Evolutionary conservation across 768 basidiomycete species (phyloP), one percentile per base, ranked within the genome.

Genomic region (Gelatoporia subvermispora): DNA sequence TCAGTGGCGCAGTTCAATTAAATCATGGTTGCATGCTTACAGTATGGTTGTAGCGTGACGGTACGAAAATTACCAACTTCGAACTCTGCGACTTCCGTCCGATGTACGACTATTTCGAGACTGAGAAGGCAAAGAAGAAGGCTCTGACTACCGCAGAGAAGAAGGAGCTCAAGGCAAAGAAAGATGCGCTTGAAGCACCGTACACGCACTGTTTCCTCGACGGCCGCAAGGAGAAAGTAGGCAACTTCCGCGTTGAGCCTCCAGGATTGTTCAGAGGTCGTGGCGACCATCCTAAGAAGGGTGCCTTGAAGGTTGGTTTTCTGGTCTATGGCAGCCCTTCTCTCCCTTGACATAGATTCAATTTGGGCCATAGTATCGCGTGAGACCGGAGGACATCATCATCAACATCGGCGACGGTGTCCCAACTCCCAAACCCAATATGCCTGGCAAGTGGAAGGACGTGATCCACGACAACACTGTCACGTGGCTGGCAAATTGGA

Each of bases 401-500:
- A 69, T 99, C 64, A 99, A 99, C 69, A 93, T 99, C 49, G 94
- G 89, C 17, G 73, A 84, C 58, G 78, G 76, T 41, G 77, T 76
- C 1, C 77, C 83, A 2, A 70, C 87, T 23, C 96, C 96, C 1
- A 68, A 78, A n/a, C 92, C 96, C 3, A 97, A 96, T 55, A 82
- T 88, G 63, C 84, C 93, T 17, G 95, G 96, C 38, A 78, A 81
- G 37, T 99, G 96, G 96, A 93, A 89, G 65, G 74, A 76, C 3
- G 73, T 96, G 18, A 76, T 81, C 10, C 91, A 98, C 62, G 94
- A 98, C 63, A 85, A 94, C 56, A 97, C 93, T 2, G 96, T 98
- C 22, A 98, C 96, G 11, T 99, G 96, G 96, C 77, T 99, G 41
- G 96, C 96, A 4, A 94, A 88, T 48, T 99, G 96, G 96, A 93